Percentiles rank a stretch among this genome's conserved stretches.
phyloP scores from a whole-genome alignment of 495 filamentous ascomycete species.

The Talaromyces liani region DNA sequence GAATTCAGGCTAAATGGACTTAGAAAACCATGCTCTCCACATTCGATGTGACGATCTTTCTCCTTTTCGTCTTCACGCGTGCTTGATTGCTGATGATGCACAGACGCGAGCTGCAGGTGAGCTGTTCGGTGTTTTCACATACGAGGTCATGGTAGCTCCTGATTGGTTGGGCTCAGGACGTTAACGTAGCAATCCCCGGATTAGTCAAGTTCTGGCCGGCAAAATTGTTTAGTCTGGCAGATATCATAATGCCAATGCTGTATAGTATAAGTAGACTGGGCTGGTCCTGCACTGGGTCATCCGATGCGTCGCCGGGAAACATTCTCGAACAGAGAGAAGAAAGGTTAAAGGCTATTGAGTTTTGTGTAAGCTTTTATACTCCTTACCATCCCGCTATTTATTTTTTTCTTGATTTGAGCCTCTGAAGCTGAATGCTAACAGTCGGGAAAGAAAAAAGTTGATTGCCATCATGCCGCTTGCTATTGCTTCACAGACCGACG shows the following conservation, averaged over 20 bases:
- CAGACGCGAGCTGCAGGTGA: neutral
- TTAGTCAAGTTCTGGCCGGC: neutral
- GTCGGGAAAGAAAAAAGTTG: neutral
- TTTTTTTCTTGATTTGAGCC: neutral
- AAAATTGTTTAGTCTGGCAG: neutral
- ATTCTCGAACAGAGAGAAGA: neutral
- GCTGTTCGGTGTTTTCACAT: neutral
- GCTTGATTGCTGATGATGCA: neutral
- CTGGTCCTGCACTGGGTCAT: neutral
- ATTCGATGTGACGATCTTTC: neutral
- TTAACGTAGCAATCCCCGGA: neutral
- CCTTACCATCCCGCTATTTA: neutral
- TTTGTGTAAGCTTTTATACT: constrained; percentile 2
- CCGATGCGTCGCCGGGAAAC: neutral
- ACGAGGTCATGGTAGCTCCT: neutral
- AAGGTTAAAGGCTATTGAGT: constrained; percentile 18
- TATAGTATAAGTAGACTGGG: constrained; percentile 1
- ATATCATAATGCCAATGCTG: neutral
- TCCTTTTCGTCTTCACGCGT: constrained; percentile 1
- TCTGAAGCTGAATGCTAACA: neutral
- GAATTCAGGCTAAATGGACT: neutral
- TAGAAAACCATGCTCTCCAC: neutral
- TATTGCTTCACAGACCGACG: constrained; percentile 23
- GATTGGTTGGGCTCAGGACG: neutral
- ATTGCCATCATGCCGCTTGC: neutral